phyloP scores from a whole-genome alignment of 352 stramenopile species.

The Globisporangium echinulatum region DNA sequence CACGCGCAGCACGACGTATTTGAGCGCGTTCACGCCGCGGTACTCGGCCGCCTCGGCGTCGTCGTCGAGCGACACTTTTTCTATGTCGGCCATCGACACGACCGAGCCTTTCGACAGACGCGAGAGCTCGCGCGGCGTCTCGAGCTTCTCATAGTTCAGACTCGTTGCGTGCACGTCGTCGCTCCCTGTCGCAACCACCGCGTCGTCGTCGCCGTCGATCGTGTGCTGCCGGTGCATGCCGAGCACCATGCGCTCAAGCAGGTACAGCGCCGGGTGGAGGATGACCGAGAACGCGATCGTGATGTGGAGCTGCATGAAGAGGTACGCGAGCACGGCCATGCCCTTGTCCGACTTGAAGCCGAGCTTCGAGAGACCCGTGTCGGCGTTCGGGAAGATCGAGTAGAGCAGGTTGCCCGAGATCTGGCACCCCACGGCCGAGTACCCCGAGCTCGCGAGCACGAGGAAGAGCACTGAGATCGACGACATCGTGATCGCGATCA shows the following conservation, averaged over 20 bases:
- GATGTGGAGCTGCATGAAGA: slow-evolving; percentile 23
- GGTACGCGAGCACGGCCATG: slow-evolving; percentile 12
- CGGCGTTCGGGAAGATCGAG: slow-evolving; percentile 29
- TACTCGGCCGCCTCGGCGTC: slow-evolving; percentile 23
- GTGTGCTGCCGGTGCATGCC: slow-evolving; percentile 16
- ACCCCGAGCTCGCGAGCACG: slow-evolving; percentile 9
- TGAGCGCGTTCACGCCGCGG: slow-evolving; percentile 17
- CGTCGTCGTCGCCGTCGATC: slow-evolving; percentile 8
- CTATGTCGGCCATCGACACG: slow-evolving; percentile 21
- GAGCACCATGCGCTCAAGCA: slow-evolving; percentile 18
- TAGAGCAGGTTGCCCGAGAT: slow-evolving; percentile 38
- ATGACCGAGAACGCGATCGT: slow-evolving; percentile 25
- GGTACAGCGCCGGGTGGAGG: slow-evolving; percentile 15
- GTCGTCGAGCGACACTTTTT: slow-evolving; percentile 2
- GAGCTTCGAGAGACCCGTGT: slow-evolving; percentile 21
- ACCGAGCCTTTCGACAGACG: slow-evolving; percentile 12
- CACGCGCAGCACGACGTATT: slow-evolving; percentile 19
- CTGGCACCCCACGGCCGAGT: slow-evolving; percentile 12
- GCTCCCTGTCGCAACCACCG: not conserved
- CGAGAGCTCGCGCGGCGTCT: not conserved
- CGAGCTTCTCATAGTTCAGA: slow-evolving; percentile 1
- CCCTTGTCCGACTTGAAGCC: slow-evolving; percentile 14
- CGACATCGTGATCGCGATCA: slow-evolving; percentile 17
- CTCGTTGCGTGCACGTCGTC: too few relatives aligned
- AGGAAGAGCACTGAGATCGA: slow-evolving; percentile 21